A percentile compares a stretch with the other conserved stretches of the same genome.
phyloP scores from a whole-genome alignment of 371 early-diverging fungal species.

The Mortierella sp. region DNA sequence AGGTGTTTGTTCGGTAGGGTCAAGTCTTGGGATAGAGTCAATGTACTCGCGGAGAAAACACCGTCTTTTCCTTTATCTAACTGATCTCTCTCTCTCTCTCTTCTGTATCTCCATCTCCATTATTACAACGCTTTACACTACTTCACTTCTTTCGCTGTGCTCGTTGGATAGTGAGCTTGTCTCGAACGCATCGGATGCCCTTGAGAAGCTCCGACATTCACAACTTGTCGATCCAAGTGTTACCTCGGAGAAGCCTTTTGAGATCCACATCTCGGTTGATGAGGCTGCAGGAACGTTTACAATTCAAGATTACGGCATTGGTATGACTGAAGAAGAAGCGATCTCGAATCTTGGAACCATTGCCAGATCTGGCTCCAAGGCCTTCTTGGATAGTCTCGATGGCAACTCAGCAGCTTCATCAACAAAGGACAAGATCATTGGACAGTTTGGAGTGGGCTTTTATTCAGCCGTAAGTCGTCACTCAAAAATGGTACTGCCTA shows the following conservation, averaged over 20 bases:
- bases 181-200: conserved; percentile 98
- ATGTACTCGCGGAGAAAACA: neutral
- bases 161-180: conserved; percentile 87
- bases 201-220: conserved; percentile 93
- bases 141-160: conserved; percentile 43
- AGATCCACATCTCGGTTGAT: conserved; percentile 84
- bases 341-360: conserved; percentile 95
- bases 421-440: conserved; percentile 87
- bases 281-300: conserved; percentile 79
- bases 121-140: neutral
- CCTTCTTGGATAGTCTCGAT: conserved; percentile 86
- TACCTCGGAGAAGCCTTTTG: conserved; percentile 73
- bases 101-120: neutral
- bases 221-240: conserved; percentile 67
- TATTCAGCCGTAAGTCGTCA: conserved; percentile 74
- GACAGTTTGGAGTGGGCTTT: conserved; percentile 98
- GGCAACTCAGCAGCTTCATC: conserved; percentile 61
- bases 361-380: conserved; percentile 93
- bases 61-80: too few species aligned
- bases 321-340: conserved; percentile 97
- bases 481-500: conserved; percentile 25
- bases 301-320: conserved; percentile 97
- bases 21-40: neutral
- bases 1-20: conserved; percentile 82
- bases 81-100: neutral